Evolutionary conservation across 2,329 filamentous ascomycete genomes (phyloP), one percentile per base, ranked within the genome.

Genomic region (Fusarium protoensiforme): DNA sequence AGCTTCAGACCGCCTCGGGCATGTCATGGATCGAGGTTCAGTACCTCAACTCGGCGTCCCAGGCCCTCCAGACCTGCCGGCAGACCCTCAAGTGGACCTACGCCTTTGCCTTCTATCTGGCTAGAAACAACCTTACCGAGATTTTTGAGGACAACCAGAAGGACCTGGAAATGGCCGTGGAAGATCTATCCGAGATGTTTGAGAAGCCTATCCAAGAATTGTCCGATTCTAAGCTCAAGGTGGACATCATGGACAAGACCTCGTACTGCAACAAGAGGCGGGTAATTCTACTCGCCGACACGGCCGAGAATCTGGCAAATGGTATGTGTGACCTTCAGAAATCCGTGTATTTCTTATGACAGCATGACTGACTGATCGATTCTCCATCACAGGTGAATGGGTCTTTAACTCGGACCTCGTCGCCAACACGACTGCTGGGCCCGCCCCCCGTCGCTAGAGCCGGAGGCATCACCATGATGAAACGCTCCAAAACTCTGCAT

Each of bases 11-110:
- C 41, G 92, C 94, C 31, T 98, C 96, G 0, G 95, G 94, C 72
- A 95, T 99, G 91, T 98, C 95, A 0, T 99, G 96, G 96, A 99
- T 99, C 68, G 96, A 99, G 81, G 96, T 99, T 8, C 96, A 99
- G 80, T 99, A 98, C 81, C 89, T 99, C 24, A 94, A 98, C 79
- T 92, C 94, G 2, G 96, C 96, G 0, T 98, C 95, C 0, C 94
- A 98, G 80, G 94, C 96, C 4, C 88, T 99, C 18, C 96, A 98
- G 84, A 95, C 94, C 54, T 99, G 96, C 83, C 93, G 96, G n/a
- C 96, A 98, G 84, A 99, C 96, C 0, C 87, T 99, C 7, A 99
- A 99, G 85, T 99, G 96, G 96, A 99, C 96, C 0, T 99, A 99
- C 79, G 96, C 96, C 0, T 99, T 99, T 83, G 96, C 96, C 1